Percentiles rank a stretch among this genome's conserved stretches.
These are phyloP conservation scores for Hypseocharis bilobata DNA, from an alignment of 441 rosid genomes.

Conservation along the genomic window DNA sequence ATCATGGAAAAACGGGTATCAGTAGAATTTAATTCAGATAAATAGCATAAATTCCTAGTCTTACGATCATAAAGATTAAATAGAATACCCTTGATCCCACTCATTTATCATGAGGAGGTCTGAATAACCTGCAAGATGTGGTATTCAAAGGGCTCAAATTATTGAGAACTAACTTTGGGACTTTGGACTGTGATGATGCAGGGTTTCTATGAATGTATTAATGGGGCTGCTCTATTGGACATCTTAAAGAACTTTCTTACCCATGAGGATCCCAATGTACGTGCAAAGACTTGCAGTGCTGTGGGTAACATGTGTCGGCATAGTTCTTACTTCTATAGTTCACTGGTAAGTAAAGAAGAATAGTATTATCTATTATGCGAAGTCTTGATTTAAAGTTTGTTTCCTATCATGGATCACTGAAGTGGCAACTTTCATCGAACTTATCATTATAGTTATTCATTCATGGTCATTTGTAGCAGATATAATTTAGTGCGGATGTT, in stretches of 20 bases:
- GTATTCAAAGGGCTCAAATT: neutral
- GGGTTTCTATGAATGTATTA: conserved; percentile 80
- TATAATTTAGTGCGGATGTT: conserved; percentile 16
- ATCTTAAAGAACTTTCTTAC: conserved; percentile 54
- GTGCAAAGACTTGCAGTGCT: conserved; percentile 95
- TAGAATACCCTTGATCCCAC: neutral
- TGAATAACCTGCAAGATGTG: conserved; percentile 1
- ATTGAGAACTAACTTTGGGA: conserved; percentile 14
- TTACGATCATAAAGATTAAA: neutral
- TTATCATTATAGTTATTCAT: neutral
- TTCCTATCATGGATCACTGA: neutral
- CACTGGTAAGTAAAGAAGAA: conserved; percentile 47
- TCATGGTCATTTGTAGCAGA: conserved; percentile 5
- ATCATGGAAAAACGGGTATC: no score
- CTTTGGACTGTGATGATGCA: conserved; percentile 28
- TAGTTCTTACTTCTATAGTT: conserved; percentile 65
- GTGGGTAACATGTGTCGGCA: conserved; percentile 95
- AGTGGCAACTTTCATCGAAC: neutral
- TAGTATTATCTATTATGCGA: neutral
- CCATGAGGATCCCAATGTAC: conserved; percentile 75
- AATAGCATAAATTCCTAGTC: neutral
- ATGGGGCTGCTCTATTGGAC: conserved; percentile 66
- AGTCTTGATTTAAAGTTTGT: neutral
- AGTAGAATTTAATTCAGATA: no score
- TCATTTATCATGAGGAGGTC: neutral